Percentiles rank a stretch among this genome's conserved stretches.
These are phyloP conservation scores for Tagetes erecta DNA, from an alignment of 129 eudicot genomes.

Conservation along the genomic window DNA sequence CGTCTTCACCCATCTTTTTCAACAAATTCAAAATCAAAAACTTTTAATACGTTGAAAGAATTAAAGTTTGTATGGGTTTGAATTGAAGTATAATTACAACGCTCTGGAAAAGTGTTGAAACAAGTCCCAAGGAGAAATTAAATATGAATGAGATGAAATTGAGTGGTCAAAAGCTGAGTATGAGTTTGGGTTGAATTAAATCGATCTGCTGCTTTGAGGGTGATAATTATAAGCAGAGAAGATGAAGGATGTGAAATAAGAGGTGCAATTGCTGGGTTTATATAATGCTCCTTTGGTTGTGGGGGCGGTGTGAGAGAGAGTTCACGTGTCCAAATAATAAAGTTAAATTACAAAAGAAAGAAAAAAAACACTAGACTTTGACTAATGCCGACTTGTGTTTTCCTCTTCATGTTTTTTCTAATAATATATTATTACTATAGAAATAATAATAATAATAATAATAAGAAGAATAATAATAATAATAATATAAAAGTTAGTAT, in stretches of 20 bases:
- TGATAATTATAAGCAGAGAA: conserved; percentile 14
- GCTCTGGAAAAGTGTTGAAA: neutral
- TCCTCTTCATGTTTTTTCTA: neutral
- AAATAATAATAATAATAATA: no score
- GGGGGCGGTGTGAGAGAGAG: conserved; percentile 15
- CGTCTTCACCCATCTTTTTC: conserved; percentile 40
- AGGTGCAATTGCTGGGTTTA: conserved; percentile 25
- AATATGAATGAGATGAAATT: neutral
- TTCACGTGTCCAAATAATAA: conserved; percentile 28
- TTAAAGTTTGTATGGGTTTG: neutral
- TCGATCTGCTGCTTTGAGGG: neutral
- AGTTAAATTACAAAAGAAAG: neutral
- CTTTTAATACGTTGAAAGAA: neutral
- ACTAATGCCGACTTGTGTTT: conserved; percentile 24
- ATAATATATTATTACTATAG: neutral
- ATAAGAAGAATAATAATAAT: no score
- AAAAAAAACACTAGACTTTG: neutral
- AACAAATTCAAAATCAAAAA: neutral
- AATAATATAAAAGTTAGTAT: no score
- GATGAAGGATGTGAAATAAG: conserved; percentile 14
- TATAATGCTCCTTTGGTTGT: conserved; percentile 27
- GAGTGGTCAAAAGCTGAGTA: neutral
- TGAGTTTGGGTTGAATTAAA: neutral
- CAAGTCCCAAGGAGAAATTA: neutral
- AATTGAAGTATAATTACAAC: neutral